A percentile compares a stretch with the other conserved stretches of the same genome.
Conservation (phyloP, 192 early-diverging fungal genomes). For the Entomortierella chlamydospora region DNA sequence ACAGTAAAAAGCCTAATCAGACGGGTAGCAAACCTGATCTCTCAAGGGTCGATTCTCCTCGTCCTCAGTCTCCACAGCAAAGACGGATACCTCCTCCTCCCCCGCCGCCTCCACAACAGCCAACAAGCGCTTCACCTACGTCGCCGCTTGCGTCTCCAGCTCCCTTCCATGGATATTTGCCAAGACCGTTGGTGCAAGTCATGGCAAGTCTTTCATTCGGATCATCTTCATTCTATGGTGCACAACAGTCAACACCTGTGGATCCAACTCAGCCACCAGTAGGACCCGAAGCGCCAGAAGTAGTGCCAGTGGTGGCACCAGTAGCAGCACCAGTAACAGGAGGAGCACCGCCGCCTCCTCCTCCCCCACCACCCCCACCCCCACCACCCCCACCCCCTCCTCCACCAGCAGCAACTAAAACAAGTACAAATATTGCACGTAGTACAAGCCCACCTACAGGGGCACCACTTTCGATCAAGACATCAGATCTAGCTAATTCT, state of each 20-base stretch:
- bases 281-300: not conserved
- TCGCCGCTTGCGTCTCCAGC: constrained; percentile 29
- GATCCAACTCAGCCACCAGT: not conserved
- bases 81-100: constrained; percentile 45
- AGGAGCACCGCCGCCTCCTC: constrained; percentile 15
- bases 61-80: constrained; percentile 31
- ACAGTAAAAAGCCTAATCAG: constrained; percentile 5
- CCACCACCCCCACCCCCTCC: constrained; percentile 25
- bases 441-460: not conserved
- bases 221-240: constrained; percentile 35
- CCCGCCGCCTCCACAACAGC: constrained; percentile 38
- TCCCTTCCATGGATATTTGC: constrained; percentile 45
- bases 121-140: not conserved
- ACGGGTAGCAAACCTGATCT: constrained; percentile 2
- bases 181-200: constrained; percentile 28
- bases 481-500: not conserved
- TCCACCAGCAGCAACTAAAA: constrained; percentile 19
- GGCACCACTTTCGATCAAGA: constrained; percentile 12
- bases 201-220: constrained; percentile 43
- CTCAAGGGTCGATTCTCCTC: constrained; percentile 46
- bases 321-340: not conserved
- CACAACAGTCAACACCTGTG: constrained; percentile 2
- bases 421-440: not conserved
- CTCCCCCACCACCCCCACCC: constrained; percentile 13
- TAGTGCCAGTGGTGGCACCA: not conserved